Evolutionary conservation across 495 filamentous ascomycete species (phyloP), one percentile per base, ranked within the genome.

Genomic region (Aspergillus biplanus): DNA sequence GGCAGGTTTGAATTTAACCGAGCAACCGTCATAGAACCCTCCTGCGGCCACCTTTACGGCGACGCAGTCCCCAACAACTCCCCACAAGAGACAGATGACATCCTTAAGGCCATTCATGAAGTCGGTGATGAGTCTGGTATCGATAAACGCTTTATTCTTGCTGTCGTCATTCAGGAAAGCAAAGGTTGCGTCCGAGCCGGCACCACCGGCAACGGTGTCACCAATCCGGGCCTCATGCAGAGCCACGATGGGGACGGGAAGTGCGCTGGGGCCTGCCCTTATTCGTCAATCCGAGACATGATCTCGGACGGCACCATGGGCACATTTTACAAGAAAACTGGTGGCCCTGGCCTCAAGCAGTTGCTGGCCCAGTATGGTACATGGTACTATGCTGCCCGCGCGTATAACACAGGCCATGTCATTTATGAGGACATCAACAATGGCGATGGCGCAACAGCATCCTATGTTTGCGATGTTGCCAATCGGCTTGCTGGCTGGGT

Each of bases 181-280:
- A 80, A 80, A 61, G 86, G 85, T 62, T 87, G 85, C 69, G 84
- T 83, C 33, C 79, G 83, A 47, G 81, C 74, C n/a, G 75, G 73
- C 1, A 80, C 81, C 16, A 82, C 81, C 49, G 70, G 76, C 65
- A 70, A 75, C 63, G 71, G 72, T 16, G 74, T 83, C 59, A 52
- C n/a, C 63, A 86, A 86, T 68, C 82, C 83, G 0, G 84, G 84
- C 49, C 71, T 86, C 6, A 85, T 86, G 83, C 84, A 86, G 67
- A 71, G 69, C 56, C 80, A 84, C 73, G 66, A 81, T 47, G 84
- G 84, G 52, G 58, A 60, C 2, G 78, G 68, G 4, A 75, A 75
- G 46, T 86, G 84, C 74, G 80, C 80, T 57, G 65, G 71, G 5
- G 69, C 85, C 6, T 86, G 85, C 71, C 78, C 82, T 0, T 16